Evolutionary conservation across 768 basidiomycete species (phyloP).

Genomic region (Russula olivacea): DNA sequence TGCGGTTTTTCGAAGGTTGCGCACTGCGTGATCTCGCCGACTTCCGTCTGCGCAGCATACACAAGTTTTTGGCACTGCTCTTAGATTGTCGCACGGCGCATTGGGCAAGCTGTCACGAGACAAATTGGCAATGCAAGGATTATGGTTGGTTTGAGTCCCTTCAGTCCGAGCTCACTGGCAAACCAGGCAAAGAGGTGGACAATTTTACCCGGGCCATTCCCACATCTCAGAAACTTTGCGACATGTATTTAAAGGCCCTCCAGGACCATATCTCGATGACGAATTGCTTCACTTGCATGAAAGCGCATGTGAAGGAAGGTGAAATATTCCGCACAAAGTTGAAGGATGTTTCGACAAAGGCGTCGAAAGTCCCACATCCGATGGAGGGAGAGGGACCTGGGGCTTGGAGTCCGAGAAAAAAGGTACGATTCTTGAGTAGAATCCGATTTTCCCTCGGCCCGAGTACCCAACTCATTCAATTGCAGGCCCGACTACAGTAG

Average conservation of each 20-base stretch:
- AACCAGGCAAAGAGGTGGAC: too few relatives aligned
- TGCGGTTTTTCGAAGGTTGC: background rate
- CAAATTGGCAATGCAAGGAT: too few relatives aligned
- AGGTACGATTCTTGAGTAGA: background rate
- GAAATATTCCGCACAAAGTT: background rate
- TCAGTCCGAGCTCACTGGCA: too few relatives aligned
- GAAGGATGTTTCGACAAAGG: background rate
- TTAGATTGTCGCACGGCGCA: background rate
- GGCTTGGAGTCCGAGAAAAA: too few relatives aligned
- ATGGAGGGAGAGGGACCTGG: background rate
- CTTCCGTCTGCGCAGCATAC: background rate
- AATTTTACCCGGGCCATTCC: background rate
- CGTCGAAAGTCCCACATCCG: background rate
- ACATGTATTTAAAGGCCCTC: background rate
- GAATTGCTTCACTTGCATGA: conserved; percentile 3
- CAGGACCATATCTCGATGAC: background rate
- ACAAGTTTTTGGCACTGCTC: background rate
- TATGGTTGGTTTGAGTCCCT: background rate
- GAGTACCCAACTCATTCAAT: background rate
- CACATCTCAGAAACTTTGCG: background rate
- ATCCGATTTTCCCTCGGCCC: background rate
- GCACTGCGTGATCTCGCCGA: background rate
- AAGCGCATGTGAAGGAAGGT: conserved; percentile 11
- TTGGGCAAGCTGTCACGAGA: background rate
- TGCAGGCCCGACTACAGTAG: too few relatives aligned